Evolutionary conservation across 306 rosid genomes (phyloP), one percentile per base, ranked within the genome.

Genomic region (Erythrophleum fordii): DNA sequence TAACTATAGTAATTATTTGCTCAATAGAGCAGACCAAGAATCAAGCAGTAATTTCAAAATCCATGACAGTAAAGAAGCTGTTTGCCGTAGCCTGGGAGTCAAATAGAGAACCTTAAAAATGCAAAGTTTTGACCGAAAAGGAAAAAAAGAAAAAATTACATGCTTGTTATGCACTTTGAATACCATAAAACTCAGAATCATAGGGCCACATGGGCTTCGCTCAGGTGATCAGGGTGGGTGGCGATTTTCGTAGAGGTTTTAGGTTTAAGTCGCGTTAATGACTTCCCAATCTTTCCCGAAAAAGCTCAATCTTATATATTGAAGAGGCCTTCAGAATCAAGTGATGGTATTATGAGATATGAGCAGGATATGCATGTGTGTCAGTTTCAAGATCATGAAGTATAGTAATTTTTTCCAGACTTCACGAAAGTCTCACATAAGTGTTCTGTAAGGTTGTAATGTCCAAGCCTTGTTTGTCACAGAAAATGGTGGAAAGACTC

Each of bases 251-350:
- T 17, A 51, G 58, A n/a, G 58, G 58, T 51, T 17, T 13, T 16
- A 49, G 55, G 20, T 52, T 18, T 7, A 52, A 52, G 59, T 52
- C 41, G 34, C 35, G 44, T 52, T 53, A 51, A 62, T 59, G 66
- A 69, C 31, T 75, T 75, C 53, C 46, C 64, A 67, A 64, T 58
- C 29, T 58, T 37, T 73, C 60, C 5, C 11, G 23, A 29, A 41
- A 29, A 42, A 23, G 35, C 7, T 61, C 8, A 12, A 10, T 11
- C 31, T 58, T 12, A 25, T 12, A 5, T 11, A 25, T 26, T 62
- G 17, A 37, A 60, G 60, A 34, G 13, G 51, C 14, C 5, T 55
- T 5, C 31, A 25, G 14, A 55, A 53, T 72, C 25, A 58, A 44
- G 8, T 28, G 58, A 60, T 3, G 31, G 72, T 26, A 60, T 60